Conservation (phyloP, 495 filamentous ascomycete genomes). For the Achaetomiella virescens region DNA sequence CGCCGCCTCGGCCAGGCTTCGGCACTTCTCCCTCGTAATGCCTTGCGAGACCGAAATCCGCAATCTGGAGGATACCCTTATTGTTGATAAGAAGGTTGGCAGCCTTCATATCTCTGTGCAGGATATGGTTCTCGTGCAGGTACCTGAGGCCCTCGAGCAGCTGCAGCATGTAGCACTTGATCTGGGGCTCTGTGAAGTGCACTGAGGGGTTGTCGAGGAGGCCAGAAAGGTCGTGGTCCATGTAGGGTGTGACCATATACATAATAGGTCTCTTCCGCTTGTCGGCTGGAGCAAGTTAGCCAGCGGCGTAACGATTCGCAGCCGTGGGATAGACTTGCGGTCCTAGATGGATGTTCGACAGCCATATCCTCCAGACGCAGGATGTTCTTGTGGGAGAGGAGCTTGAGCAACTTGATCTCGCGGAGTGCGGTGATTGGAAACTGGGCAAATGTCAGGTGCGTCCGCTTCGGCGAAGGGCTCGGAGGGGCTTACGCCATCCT, state of each 20-base stretch:
- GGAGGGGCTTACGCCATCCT: slow-evolving; percentile 57
- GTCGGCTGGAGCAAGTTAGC: slow-evolving; percentile 44
- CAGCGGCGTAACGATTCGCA: neutral
- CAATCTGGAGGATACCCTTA: slow-evolving; percentile 87
- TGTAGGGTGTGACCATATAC: slow-evolving; percentile 98
- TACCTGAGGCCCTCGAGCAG: slow-evolving; percentile 84
- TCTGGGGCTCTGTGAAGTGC: slow-evolving; percentile 77
- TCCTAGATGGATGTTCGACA: slow-evolving; percentile 66
- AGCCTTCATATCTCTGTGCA: slow-evolving; percentile 98
- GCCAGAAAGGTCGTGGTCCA: slow-evolving; percentile 97
- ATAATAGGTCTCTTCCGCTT: slow-evolving; percentile 80
- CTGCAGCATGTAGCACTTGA: slow-evolving; percentile 97
- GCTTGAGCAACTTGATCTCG: slow-evolving; percentile 94
- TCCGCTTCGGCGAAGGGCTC: neutral
- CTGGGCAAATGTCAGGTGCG: slow-evolving; percentile 22
- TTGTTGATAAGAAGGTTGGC: slow-evolving; percentile 98
- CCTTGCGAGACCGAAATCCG: slow-evolving; percentile 91
- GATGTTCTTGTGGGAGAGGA: slow-evolving; percentile 84
- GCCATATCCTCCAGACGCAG: slow-evolving; percentile 92
- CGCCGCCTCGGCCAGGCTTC: slow-evolving; percentile 69
- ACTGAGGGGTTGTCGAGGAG: slow-evolving; percentile 91
- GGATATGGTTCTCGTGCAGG: slow-evolving; percentile 80
- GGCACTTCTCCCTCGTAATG: slow-evolving; percentile 87
- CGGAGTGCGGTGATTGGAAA: slow-evolving; percentile 75
- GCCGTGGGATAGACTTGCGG: slow-evolving; percentile 37